Base-by-base conservation (phyloP, 495 filamentous ascomycete species). In the Penicillium alfredii region DNA sequence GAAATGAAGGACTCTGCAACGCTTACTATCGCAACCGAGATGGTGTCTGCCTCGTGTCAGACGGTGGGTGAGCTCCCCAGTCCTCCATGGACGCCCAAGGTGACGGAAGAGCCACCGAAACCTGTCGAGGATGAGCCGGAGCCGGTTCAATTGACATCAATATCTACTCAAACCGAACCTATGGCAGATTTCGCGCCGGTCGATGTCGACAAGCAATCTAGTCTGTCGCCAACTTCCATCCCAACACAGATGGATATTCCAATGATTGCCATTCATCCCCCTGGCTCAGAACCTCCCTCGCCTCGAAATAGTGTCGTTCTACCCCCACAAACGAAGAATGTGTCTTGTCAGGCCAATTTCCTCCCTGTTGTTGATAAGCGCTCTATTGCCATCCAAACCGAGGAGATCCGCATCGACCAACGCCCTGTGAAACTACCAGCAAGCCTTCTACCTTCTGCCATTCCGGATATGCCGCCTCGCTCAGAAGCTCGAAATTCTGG, bases 341-440 rank as follows among this genome's bases (percentile, higher is more conserved):
- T 69, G 10, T 68, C 68, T 20, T 73, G 72, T 33, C 80, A 82
- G 47, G 68, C 69, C 21, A 56, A 54, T 23, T 60, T 69, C 33
- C 45, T 64, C 5, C 36, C 60, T 10, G 35, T 55, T n/a, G 42
- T 56, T 3, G 54, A 64, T 15, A 53, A 53, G 9, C 57, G 60
- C 12, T 80, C 78, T 13, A 60, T 70, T 17, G 68, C 66, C 3
- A 76, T 94, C 27, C 93, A 98, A 67, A 98, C 92, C 7, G 88
- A 96, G 38, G 81, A 83, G 42, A 94, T 95, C 42, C 68, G 80
- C 28, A 70, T 88, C 11, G 88, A 89, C 55, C 75, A 74, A 62
- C 73, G 87, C 35, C 68, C 82, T 17, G 71, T 80, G 26, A 83
- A 76, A 50, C 62, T 95, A 11, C 84, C 86, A 13, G 74, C 82